Percentiles rank a stretch among this genome's conserved stretches.
Conservation (phyloP, 495 filamentous ascomycete genomes). For the Clavariopsis aquatica region DNA sequence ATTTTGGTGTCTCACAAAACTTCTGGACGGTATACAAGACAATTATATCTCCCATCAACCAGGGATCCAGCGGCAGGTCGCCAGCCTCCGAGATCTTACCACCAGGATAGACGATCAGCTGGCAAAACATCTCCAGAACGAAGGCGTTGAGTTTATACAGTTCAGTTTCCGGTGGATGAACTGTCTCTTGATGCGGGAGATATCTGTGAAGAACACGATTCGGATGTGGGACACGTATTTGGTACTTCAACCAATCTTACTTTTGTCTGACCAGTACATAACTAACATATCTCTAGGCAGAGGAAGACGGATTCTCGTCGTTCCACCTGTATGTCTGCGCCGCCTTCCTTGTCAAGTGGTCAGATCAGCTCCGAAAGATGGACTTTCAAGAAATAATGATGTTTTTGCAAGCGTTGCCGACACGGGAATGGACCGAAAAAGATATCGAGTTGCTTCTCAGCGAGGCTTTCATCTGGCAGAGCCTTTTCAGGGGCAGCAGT, state of each 20-base stretch:
- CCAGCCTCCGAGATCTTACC: slow-evolving; percentile 82
- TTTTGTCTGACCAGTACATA: background rate
- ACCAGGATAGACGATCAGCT: slow-evolving; percentile 82
- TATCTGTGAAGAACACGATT: slow-evolving; percentile 92
- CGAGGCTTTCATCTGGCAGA: slow-evolving; percentile 96
- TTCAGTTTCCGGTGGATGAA: slow-evolving; percentile 99
- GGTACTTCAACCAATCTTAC: slow-evolving; percentile 53
- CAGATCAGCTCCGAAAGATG: slow-evolving; percentile 91
- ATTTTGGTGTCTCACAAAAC: slow-evolving; percentile 96
- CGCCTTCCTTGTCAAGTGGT: slow-evolving; percentile 98
- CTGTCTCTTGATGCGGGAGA: slow-evolving; percentile 94
- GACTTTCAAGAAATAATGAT: slow-evolving; percentile 98
- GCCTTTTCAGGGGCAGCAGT: slow-evolving; percentile 81
- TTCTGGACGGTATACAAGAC: slow-evolving; percentile 96
- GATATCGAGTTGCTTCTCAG: slow-evolving; percentile 94
- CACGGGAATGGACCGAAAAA: slow-evolving; percentile 94
- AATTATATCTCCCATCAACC: slow-evolving; percentile 98
- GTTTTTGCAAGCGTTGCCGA: slow-evolving; percentile 94
- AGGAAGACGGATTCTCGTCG: slow-evolving; percentile 96
- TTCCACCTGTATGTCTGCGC: slow-evolving; percentile 99
- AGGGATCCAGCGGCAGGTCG: slow-evolving; percentile 91
- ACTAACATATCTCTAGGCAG: slow-evolving; percentile 60
- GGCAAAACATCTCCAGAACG: slow-evolving; percentile 82
- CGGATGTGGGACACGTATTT: slow-evolving; percentile 99
- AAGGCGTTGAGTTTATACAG: slow-evolving; percentile 97